Evolutionary conservation across 2,329 filamentous ascomycete genomes (phyloP).

Genomic region (Calonectria ilicicola): DNA sequence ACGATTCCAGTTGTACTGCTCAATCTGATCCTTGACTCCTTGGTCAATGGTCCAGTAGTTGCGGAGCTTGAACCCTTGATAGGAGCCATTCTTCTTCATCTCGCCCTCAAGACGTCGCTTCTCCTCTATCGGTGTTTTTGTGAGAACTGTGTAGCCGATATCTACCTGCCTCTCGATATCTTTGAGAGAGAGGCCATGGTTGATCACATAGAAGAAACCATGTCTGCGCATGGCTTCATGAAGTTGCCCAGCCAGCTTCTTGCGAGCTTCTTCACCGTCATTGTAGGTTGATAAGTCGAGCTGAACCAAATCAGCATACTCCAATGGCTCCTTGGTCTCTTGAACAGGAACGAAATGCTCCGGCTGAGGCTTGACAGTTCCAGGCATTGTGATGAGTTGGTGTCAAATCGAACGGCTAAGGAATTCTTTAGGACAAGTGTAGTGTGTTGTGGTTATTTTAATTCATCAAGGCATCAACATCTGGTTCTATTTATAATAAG

Average conservation of each 20-base stretch:
- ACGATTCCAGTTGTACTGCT: not conserved
- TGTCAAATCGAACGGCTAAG: not conserved
- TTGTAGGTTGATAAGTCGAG: not conserved
- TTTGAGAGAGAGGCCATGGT: not conserved
- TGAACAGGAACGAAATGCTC: not conserved
- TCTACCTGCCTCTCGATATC: not conserved
- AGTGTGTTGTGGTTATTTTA: not conserved
- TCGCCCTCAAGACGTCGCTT: not conserved
- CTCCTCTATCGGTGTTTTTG: not conserved
- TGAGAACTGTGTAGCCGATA: not conserved
- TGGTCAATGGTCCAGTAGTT: not conserved
- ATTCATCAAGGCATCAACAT: not conserved
- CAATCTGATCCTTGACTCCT: not conserved
- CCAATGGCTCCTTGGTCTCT: not conserved
- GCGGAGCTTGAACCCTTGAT: not conserved
- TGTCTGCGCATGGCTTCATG: not conserved
- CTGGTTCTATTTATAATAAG: not conserved
- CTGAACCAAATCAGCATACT: not conserved
- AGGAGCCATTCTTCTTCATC: not conserved
- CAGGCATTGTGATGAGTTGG: not conserved
- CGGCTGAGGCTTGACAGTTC: not conserved
- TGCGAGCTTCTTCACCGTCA: not conserved
- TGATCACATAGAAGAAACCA: conserved; percentile 5
- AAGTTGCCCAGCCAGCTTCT: not conserved
- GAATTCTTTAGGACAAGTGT: not conserved